Evolutionary conservation across 768 basidiomycete genomes (phyloP).

Genomic region (Trametes cubensis): DNA sequence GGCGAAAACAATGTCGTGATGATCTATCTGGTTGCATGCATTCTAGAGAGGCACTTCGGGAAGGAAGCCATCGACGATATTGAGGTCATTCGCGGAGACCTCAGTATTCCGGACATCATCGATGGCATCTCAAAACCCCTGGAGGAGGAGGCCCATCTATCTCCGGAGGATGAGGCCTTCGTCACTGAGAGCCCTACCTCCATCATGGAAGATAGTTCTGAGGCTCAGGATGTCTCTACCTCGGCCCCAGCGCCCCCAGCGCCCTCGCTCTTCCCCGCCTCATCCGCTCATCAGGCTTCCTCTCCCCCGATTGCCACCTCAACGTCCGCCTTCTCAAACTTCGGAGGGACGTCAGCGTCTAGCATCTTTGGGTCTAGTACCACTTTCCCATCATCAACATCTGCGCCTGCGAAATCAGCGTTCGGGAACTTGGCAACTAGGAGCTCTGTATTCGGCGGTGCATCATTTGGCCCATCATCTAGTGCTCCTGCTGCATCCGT

Average conservation of each 20-base stretch:
- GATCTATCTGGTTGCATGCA: conserved; percentile 88
- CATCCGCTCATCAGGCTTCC: conserved; percentile 17
- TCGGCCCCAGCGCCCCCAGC: conserved; percentile 22
- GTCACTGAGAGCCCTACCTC: conserved; percentile 26
- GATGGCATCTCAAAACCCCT: conserved; percentile 53
- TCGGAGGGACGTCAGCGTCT: conserved; percentile 32
- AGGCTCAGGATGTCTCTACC: conserved; percentile 29
- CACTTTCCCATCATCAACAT: conserved; percentile 23
- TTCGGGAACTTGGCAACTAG: conserved; percentile 22
- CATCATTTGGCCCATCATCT: conserved; percentile 12
- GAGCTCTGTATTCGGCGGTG: conserved; percentile 11
- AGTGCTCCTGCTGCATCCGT: conserved; percentile 13
- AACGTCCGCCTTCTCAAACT: conserved; percentile 11
- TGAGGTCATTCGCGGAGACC: conserved; percentile 59
- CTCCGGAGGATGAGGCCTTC: conserved; percentile 27
- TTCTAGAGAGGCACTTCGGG: conserved; percentile 85
- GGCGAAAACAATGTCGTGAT: conserved; percentile 67
- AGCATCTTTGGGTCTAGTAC: conserved; percentile 39
- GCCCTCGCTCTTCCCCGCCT: conserved; percentile 26
- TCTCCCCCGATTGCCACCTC: neutral
- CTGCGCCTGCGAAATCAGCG: conserved; percentile 25
- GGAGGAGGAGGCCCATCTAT: conserved; percentile 19
- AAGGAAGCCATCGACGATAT: conserved; percentile 78
- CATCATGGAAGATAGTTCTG: conserved; percentile 32
- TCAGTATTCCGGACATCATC: conserved; percentile 65